Evolutionary conservation across 2,329 filamentous ascomycete genomes (phyloP).

Genomic region (Anthostomella pinea): DNA sequence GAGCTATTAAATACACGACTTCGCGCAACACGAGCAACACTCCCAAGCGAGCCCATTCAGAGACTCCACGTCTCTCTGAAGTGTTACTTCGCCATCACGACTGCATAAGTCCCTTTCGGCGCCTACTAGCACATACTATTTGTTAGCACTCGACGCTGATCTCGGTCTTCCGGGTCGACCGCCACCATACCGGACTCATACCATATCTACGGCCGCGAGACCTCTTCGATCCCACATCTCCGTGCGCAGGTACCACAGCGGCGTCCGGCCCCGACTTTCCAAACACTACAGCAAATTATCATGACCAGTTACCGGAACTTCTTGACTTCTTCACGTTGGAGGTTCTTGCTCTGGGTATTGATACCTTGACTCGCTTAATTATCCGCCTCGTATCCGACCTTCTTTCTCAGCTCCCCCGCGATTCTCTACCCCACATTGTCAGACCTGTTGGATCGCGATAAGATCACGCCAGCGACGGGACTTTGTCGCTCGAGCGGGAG

Average conservation of each 20-base stretch:
- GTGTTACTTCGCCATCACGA: too few relatives aligned
- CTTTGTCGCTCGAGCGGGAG: conserved; percentile 26
- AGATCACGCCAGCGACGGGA: conserved; percentile 23
- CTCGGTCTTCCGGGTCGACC: conserved; percentile 9
- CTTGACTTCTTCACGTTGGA: conserved; percentile 43
- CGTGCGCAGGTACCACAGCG: conserved; percentile 29
- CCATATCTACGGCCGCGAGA: conserved; percentile 8
- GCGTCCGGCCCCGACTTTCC: conserved; percentile 26
- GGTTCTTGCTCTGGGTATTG: conserved; percentile 42
- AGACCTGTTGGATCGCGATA: conserved; percentile 28
- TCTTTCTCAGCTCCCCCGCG: conserved; percentile 26
- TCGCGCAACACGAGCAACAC: conserved; percentile 10
- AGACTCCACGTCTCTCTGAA: conserved; percentile 15
- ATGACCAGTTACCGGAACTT: conserved; percentile 44
- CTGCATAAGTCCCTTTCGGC: too few relatives aligned
- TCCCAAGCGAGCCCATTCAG: conserved; percentile 11
- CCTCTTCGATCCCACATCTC: conserved; percentile 11
- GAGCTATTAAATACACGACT: conserved; percentile 18
- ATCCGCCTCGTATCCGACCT: conserved; percentile 14
- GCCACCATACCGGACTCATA: conserved; percentile 6
- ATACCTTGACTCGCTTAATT: conserved; percentile 36
- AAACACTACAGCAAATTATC: conserved; percentile 36
- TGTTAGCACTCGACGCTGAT: conserved; percentile 8
- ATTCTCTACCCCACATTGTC: conserved; percentile 31
- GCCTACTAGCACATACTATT: conserved; percentile 11